These are phyloP conservation scores for Fusarium sp. DNA, from an alignment of 2,329 filamentous ascomycete species.

Conservation along the genomic window DNA sequence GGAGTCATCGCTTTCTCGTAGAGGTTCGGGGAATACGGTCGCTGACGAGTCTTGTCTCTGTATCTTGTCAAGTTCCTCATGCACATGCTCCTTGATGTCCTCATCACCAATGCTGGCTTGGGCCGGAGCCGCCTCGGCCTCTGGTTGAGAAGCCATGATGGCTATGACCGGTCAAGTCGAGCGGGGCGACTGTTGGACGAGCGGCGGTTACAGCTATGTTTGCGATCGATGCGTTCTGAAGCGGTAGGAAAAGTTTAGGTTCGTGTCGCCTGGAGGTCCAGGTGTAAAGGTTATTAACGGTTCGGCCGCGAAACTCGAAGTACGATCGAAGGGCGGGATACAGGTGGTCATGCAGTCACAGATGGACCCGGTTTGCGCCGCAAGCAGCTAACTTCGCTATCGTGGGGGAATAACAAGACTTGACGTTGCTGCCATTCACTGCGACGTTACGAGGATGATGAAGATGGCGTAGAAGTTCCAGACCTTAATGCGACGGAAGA, in stretches of 20 bases:
- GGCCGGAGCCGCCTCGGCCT: constrained; percentile 33
- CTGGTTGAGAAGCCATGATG: constrained; percentile 39
- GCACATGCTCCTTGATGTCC: constrained; percentile 57
- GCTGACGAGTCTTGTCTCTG: constrained; percentile 57
- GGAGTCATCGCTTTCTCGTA: constrained; percentile 66
- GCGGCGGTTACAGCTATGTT: neutral
- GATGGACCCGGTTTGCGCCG: constrained; percentile 42
- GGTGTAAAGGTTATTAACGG: neutral
- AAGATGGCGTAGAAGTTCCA: constrained; percentile 12
- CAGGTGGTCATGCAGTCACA: constrained; percentile 26
- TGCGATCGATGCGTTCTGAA: neutral
- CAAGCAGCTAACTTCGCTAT: constrained; percentile 35
- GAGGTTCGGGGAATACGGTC: constrained; percentile 65
- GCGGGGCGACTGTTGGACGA: constrained; percentile 26
- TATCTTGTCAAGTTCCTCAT: constrained; percentile 63
- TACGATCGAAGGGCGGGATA: constrained; percentile 8
- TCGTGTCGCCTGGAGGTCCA: neutral
- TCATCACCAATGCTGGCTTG: constrained; percentile 52
- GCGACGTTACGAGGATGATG: constrained; percentile 13
- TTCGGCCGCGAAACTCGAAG: neutral
- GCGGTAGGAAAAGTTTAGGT: neutral
- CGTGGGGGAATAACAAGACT: constrained; percentile 31
- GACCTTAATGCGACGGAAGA: neutral
- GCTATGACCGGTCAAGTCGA: constrained; percentile 18
- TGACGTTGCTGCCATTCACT: constrained; percentile 25